Evolutionary conservation across 2,329 filamentous ascomycete species (phyloP), one percentile per base, ranked within the genome.

Genomic region (Penicillium sp.): DNA sequence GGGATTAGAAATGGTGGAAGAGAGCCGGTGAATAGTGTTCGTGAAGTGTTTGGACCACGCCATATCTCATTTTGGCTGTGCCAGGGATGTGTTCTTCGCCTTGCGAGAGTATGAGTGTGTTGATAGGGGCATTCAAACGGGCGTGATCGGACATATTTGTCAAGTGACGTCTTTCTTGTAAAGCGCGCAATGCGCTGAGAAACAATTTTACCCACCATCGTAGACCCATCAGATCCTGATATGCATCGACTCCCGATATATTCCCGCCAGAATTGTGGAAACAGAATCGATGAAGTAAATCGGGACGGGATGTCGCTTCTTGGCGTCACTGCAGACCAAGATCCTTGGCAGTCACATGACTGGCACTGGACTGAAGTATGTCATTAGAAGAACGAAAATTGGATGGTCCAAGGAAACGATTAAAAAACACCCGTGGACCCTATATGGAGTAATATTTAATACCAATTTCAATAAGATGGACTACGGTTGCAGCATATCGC

Each of bases 1-100:
- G 89, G 87, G 3, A 88, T 74, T n/a, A 90, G 72, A 13, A 83
- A 62, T 1, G 76, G 62, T 1, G 79, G 78, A 10, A 83, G 68
- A 19, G 69, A 60, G 3, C 60, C 45, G 2, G 64, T 70, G 8
- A 62, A 53, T 1, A 72, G 26, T 6, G 19, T 42, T 23, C 39
- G 39, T 21, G 19, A 9, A 10, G 19, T 13, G 10, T 13, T 13
- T 6, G 19, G 9, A 21, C n/a, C 39, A 39, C 16, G 35, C 35
- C 11, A 7, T 42, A 42, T 23, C 10, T 13, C 19, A 23, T 14
- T 23, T 13, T 48, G 27, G 45, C 6, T 48, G 26, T 3, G 29
- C 7, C 7, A 11, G 21, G 6, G 27, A 23, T 14, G 13, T 49
- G 21, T 9, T 13, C 13, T n/a, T 31, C 19, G 46, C 21, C 16